Conservation (phyloP, 306 rosid genomes). For the Cucumis sativus region Cucumber_9930_V3 NC_026655.2:289501-290000, state of each 20-base stretch:
- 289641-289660: not conserved
- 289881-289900: no score
- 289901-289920: no score
- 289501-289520: not conserved
- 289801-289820: not conserved
- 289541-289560: not conserved
- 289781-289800: not conserved
- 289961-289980: no score
- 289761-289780: not conserved
- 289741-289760: not conserved
- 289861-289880: not conserved
- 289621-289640: not conserved
- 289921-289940: no score
- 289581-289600: conserved; percentile 9
- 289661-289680: not conserved
- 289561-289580: not conserved
- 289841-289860: not conserved
- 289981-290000: no score
- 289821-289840: not conserved
- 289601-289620: not conserved
- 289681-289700: not conserved
- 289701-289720: not conserved
- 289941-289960: no score
- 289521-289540: not conserved
- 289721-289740: not conserved